Conservation (phyloP, 1,284 basidiomycete genomes). For the Neonothopanus nambi region DNA sequence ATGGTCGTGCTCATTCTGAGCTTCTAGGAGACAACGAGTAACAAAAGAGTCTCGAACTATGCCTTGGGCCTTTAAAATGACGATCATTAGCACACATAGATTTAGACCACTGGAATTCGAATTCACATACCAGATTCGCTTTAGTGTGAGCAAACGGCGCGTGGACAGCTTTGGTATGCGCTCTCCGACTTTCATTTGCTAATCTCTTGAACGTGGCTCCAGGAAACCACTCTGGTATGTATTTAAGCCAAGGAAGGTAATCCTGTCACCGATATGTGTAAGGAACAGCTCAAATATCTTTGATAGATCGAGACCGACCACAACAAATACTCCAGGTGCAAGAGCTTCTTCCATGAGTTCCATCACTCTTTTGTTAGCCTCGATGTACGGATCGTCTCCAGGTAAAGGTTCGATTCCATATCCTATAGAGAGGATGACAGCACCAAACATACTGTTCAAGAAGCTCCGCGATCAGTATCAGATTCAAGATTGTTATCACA, state of each 20-base stretch:
- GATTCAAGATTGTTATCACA: not conserved
- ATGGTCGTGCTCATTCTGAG: too few relatives aligned
- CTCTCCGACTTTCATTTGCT: not conserved
- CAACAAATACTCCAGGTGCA: conserved; percentile 9
- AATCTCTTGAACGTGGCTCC: conserved; percentile 6
- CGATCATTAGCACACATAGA: too few relatives aligned
- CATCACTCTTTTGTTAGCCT: not conserved
- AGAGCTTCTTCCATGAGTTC: not conserved
- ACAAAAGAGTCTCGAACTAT: conserved; percentile 1
- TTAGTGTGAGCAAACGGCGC: not conserved
- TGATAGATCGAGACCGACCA: not conserved
- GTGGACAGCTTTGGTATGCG: not conserved
- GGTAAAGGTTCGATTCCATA: conserved; percentile 9
- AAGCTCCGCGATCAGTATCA: not conserved
- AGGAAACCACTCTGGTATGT: conserved; percentile 9
- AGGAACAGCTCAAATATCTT: not conserved
- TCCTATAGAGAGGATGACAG: conserved; percentile 7
- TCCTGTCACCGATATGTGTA: not conserved
- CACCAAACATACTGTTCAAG: conserved; percentile 2
- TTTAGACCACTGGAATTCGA: too few relatives aligned
- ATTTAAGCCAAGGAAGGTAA: conserved; percentile 6
- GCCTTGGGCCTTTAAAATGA: not conserved
- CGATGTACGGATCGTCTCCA: conserved; percentile 3
- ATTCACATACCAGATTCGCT: too few relatives aligned
- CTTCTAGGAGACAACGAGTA: not conserved